Evolutionary conservation across 1,139 yeast genomes (phyloP).

Genomic region (Hansenula sp.): DNA sequence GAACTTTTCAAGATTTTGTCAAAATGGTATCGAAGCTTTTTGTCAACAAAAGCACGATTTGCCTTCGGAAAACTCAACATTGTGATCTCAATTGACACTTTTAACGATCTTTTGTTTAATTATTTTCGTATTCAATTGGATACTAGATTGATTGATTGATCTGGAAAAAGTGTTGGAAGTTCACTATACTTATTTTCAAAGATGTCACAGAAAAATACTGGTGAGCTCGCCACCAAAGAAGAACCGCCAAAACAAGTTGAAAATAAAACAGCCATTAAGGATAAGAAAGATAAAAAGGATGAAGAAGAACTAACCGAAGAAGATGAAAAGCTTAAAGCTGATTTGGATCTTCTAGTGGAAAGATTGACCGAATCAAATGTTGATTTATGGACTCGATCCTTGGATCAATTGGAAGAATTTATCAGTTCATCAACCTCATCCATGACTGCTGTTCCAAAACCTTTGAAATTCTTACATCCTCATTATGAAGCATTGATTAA

Average conservation of each 20-base stretch:
- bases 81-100: neutral
- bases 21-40: neutral
- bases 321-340: slow-evolving; percentile 83
- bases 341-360: slow-evolving; percentile 84
- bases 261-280: slow-evolving; percentile 14
- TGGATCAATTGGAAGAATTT: slow-evolving; percentile 65
- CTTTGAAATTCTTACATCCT: slow-evolving; percentile 91
- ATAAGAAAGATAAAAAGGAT: slow-evolving; percentile 33
- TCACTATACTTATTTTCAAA: no score
- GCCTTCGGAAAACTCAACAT: no score
- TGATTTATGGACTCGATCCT: slow-evolving; percentile 50
- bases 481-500: slow-evolving; percentile 65
- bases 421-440: slow-evolving; percentile 94
- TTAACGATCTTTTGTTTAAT: neutral
- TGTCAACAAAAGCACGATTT: neutral
- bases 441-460: slow-evolving; percentile 99
- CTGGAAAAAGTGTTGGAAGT: no score
- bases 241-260: slow-evolving; percentile 17
- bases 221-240: slow-evolving; percentile 25
- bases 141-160: no score
- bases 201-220: slow-evolving; percentile 19
- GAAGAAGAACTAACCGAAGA: slow-evolving; percentile 91
- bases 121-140: no score
- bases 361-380: slow-evolving; percentile 52
- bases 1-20: slow-evolving; percentile 1